Evolutionary conservation across 176 grass and related monocot species (phyloP).

Genomic region (Bromus sterilis): DNA sequence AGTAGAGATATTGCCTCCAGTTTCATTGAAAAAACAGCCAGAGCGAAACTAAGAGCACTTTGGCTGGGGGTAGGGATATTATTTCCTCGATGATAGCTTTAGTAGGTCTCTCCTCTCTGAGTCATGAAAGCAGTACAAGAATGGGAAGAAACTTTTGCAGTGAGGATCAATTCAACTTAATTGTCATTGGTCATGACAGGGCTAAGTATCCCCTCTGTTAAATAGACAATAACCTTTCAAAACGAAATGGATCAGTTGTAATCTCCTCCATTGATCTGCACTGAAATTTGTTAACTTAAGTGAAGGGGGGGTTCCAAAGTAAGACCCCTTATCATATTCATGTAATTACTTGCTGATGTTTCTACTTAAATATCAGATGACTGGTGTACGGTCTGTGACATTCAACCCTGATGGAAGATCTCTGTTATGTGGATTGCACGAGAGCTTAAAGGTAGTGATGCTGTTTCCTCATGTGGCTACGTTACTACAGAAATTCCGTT

Average conservation of each 20-base stretch:
- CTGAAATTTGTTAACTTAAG: background rate
- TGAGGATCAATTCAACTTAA: background rate
- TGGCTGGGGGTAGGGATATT: background rate
- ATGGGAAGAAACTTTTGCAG: background rate
- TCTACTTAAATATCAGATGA: constrained; percentile 48
- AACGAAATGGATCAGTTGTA: background rate
- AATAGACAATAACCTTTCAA: background rate
- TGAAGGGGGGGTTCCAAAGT: background rate
- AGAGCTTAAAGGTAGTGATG: constrained; percentile 75
- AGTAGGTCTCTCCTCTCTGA: background rate
- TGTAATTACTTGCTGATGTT: constrained; percentile 8
- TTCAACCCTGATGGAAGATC: constrained; percentile 98
- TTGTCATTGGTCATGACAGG: background rate
- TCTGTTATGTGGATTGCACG: constrained; percentile 86
- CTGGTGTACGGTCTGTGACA: constrained; percentile 91
- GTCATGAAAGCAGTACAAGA: background rate
- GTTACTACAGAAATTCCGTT: background rate
- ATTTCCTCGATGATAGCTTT: background rate
- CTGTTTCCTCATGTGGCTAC: constrained; percentile 12
- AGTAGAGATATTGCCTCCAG: background rate
- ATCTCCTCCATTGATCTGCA: background rate
- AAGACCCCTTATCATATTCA: background rate
- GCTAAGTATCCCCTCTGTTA: background rate
- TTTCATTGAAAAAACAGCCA: background rate
- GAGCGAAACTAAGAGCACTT: background rate